phyloP scores from a whole-genome alignment of 2,329 filamentous ascomycete species.

The Trichothecium roseum region DNA sequence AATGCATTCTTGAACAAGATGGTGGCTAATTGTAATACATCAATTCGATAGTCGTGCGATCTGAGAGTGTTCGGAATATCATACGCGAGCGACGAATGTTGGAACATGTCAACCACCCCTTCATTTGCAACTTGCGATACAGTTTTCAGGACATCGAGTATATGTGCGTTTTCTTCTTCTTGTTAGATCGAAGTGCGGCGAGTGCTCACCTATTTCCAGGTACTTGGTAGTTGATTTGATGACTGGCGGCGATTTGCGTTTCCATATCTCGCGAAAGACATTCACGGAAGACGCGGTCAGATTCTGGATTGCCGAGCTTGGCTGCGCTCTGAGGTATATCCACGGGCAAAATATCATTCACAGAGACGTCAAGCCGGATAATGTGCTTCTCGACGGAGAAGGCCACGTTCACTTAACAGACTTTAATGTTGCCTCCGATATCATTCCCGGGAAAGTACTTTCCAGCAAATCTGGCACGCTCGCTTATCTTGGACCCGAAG shows the following conservation, averaged over 20 bases:
- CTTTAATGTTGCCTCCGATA: conserved; percentile 96
- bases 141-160: conserved; percentile 99
- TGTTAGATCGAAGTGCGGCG: background rate
- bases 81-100: conserved; percentile 96
- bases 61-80: conserved; percentile 96
- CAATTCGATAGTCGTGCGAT: conserved; percentile 66
- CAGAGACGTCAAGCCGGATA: conserved; percentile 85
- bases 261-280: conserved; percentile 95
- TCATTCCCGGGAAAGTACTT: conserved; percentile 68
- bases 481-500: conserved; percentile 91
- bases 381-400: conserved; percentile 76
- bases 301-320: conserved; percentile 94
- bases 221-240: conserved; percentile 97
- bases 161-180: conserved; percentile 53
- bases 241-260: conserved; percentile 92
- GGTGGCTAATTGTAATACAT: conserved; percentile 10
- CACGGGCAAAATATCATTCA: conserved; percentile 83
- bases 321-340: conserved; percentile 81
- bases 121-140: conserved; percentile 96
- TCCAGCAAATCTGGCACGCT: conserved; percentile 96
- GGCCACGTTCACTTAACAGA: conserved; percentile 96
- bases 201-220: conserved; percentile 35
- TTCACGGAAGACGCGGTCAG: conserved; percentile 95
- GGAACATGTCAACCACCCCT: conserved; percentile 94
- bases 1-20: too few species aligned